A percentile compares a stretch with the other conserved stretches of the same genome.
Evolutionary conservation across 2,329 filamentous ascomycete genomes (phyloP).

Genomic region (Exophiala lecanii-corni): DNA sequence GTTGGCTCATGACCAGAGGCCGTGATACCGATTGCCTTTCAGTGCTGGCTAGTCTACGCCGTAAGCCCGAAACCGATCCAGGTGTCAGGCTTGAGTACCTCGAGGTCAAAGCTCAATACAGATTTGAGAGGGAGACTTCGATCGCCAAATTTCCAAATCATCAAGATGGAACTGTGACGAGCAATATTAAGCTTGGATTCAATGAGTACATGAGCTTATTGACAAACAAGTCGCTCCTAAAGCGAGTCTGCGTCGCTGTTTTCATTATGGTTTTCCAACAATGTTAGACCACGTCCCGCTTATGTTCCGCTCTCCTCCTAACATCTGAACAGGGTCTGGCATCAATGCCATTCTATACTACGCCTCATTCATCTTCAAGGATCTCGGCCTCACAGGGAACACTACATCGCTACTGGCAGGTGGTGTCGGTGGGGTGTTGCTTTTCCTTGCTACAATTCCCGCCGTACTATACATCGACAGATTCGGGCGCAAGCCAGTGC

Average conservation of each 20-base stretch:
- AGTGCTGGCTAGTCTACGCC: constrained; percentile 62
- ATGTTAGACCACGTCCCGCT: too few species aligned
- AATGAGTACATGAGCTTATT: constrained; percentile 32
- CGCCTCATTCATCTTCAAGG: constrained; percentile 35
- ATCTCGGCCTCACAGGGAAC: constrained; percentile 31
- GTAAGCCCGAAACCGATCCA: constrained; percentile 26
- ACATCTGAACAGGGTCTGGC: too few species aligned
- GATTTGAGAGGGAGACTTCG: constrained; percentile 69
- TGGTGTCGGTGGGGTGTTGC: constrained; percentile 35
- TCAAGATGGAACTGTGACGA: constrained; percentile 55
- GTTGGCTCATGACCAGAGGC: constrained; percentile 50
- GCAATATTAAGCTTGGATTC: constrained; percentile 63
- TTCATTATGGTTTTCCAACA: constrained; percentile 38
- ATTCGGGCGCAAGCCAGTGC: constrained; percentile 36
- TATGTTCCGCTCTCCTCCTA: too few species aligned
- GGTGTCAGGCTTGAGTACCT: constrained; percentile 54
- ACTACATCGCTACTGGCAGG: constrained; percentile 35
- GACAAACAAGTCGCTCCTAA: constrained; percentile 43
- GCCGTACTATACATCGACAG: constrained; percentile 38
- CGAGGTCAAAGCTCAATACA: constrained; percentile 72
- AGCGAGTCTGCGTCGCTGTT: constrained; percentile 32
- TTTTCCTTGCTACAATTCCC: constrained; percentile 37
- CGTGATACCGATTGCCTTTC: constrained; percentile 63
- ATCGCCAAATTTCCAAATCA: constrained; percentile 64
- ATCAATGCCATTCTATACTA: constrained; percentile 43